Evolutionary conservation across 345 rosid genomes (phyloP).

Genomic region (Eutrema heterophyllum): DNA sequence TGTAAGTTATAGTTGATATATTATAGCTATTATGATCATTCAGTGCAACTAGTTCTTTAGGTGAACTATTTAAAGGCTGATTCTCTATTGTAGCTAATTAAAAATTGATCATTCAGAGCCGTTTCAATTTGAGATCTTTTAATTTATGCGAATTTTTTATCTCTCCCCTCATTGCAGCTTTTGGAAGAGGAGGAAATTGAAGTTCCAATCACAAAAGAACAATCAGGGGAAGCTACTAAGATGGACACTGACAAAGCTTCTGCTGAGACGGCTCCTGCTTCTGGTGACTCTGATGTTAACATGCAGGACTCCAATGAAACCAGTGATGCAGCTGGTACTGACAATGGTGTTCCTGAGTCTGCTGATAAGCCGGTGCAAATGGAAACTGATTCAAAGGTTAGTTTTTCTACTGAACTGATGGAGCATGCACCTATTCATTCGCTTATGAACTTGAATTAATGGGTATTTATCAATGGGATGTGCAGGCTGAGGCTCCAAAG

Average conservation of each 20-base stretch:
- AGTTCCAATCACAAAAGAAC: constrained; percentile 68
- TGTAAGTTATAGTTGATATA: constrained; percentile 37
- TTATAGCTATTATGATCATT: background rate
- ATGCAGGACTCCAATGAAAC: constrained; percentile 78
- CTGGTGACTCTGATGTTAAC: constrained; percentile 62
- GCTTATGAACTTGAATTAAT: background rate
- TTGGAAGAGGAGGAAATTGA: constrained; percentile 92
- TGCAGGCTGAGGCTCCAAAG: constrained; percentile 74
- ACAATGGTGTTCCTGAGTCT: constrained; percentile 69
- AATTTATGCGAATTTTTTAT: background rate
- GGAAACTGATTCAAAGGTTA: constrained; percentile 81
- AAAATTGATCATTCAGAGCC: background rate
- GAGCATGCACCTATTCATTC: background rate
- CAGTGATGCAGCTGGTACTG: constrained; percentile 48
- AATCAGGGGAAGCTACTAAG: constrained; percentile 46
- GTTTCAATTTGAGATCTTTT: background rate
- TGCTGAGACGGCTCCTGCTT: constrained; percentile 36
- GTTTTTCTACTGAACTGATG: constrained; percentile 10
- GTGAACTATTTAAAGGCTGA: background rate
- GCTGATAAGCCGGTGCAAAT: constrained; percentile 71
- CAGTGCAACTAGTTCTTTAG: background rate
- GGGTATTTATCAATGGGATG: background rate
- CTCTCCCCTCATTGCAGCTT: constrained; percentile 45
- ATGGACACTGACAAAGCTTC: constrained; percentile 78
- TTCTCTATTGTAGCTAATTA: background rate